Percentiles rank a stretch among this genome's conserved stretches.
phyloP scores from a whole-genome alignment of 169 alveolate species.

The Cryptosporidium sp. region DNA sequence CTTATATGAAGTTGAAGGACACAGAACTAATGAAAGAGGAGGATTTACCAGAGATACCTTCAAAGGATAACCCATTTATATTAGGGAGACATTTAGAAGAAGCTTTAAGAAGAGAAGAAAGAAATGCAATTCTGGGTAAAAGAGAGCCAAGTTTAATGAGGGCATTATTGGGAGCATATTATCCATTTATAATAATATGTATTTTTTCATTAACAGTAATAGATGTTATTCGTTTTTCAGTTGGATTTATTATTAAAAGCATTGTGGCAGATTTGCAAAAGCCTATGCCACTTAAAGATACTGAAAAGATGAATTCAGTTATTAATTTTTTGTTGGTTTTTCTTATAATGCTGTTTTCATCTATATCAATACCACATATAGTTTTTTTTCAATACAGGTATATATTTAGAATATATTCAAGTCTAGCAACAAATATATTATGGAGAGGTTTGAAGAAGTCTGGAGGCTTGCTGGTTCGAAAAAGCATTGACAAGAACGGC shows the following conservation, averaged over 20 bases:
- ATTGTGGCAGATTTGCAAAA: slow-evolving; percentile 62
- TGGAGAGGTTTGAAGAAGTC: slow-evolving; percentile 72
- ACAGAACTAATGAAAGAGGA: slow-evolving; percentile 47
- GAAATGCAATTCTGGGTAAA: slow-evolving; percentile 5
- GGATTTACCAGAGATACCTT: slow-evolving; percentile 61
- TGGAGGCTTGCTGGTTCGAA: slow-evolving; percentile 45
- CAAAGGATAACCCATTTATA: slow-evolving; percentile 44
- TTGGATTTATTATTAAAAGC: slow-evolving; percentile 48
- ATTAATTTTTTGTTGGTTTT: slow-evolving; percentile 50
- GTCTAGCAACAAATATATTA: slow-evolving; percentile 51
- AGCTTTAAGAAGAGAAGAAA: slow-evolving; percentile 44
- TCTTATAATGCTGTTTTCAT: slow-evolving; percentile 28
- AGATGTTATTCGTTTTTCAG: slow-evolving; percentile 61
- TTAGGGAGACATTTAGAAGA: slow-evolving; percentile 37
- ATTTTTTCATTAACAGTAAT: slow-evolving; percentile 29
- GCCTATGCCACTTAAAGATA: slow-evolving; percentile 48
- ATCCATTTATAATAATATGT: slow-evolving; percentile 52
- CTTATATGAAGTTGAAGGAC: slow-evolving; percentile 50
- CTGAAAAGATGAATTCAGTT: slow-evolving; percentile 12
- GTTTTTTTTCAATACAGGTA: slow-evolving; percentile 53
- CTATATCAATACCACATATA: slow-evolving; percentile 65
- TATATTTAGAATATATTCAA: slow-evolving; percentile 61
- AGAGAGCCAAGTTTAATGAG: slow-evolving; percentile 72
- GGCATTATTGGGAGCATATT: slow-evolving; percentile 52
- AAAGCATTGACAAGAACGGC: slow-evolving; percentile 25